Evolutionary conservation across 1,284 basidiomycete genomes (phyloP).

Genomic region (Cystobasidium slooffiae): DNA sequence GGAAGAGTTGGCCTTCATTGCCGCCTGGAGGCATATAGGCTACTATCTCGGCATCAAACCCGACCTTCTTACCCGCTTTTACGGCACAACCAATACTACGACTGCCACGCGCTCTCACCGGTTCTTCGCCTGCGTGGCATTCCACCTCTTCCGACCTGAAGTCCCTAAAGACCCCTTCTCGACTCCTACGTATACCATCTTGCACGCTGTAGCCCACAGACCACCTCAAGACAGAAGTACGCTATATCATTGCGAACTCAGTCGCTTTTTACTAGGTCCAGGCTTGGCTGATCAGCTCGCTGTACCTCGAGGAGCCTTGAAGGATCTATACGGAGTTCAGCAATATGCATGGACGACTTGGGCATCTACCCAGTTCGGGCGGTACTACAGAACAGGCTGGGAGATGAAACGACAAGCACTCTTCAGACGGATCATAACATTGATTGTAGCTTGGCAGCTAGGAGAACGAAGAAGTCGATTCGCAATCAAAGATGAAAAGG

Average conservation of each 20-base stretch:
- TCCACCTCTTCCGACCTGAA: slow-evolving; percentile 45
- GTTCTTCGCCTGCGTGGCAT: slow-evolving; percentile 51
- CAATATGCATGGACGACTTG: slow-evolving; percentile 38
- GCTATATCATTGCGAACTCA: slow-evolving; percentile 47
- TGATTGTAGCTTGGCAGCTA: slow-evolving; percentile 49
- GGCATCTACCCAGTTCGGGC: slow-evolving; percentile 46
- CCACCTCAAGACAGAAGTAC: slow-evolving; percentile 44
- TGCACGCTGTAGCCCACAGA: slow-evolving; percentile 46
- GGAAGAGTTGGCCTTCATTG: slow-evolving; percentile 47
- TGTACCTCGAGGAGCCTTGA: slow-evolving; percentile 40
- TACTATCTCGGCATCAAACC: slow-evolving; percentile 52
- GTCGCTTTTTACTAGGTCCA: slow-evolving; percentile 46
- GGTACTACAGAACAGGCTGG: slow-evolving; percentile 45
- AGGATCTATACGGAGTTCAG: slow-evolving; percentile 37
- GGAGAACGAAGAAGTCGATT: slow-evolving; percentile 50
- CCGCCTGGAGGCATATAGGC: slow-evolving; percentile 51
- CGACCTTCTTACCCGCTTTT: slow-evolving; percentile 40
- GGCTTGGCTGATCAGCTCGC: slow-evolving; percentile 48
- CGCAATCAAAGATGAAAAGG: slow-evolving; percentile 45
- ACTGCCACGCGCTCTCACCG: slow-evolving; percentile 44
- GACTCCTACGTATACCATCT: slow-evolving; percentile 50
- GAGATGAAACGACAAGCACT: slow-evolving; percentile 44
- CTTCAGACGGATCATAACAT: slow-evolving; percentile 45
- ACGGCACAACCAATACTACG: slow-evolving; percentile 40
- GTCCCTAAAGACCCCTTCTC: slow-evolving; percentile 38